Conservation (phyloP, 2,329 filamentous ascomycete genomes). For the Colletotrichum abscissum region DNA sequence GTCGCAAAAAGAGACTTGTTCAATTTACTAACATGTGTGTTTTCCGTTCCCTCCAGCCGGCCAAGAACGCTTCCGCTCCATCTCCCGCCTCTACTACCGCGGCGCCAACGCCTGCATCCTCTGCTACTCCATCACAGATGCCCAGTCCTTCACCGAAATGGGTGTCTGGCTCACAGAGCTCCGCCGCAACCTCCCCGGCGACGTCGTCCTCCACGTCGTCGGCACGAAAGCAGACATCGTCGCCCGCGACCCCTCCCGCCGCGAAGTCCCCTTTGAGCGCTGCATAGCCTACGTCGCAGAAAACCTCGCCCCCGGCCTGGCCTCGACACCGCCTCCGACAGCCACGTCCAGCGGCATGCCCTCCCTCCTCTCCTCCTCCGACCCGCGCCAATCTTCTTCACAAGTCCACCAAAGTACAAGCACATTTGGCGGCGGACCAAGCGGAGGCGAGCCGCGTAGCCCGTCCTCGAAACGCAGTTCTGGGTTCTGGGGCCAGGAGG, state of each 20-base stretch:
- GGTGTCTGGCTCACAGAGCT: slow-evolving; percentile 90
- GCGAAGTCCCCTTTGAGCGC: slow-evolving; percentile 92
- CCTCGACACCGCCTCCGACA: slow-evolving; percentile 75
- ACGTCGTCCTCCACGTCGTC: slow-evolving; percentile 92
- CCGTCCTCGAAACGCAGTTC: slow-evolving; percentile 75
- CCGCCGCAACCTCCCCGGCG: slow-evolving; percentile 78
- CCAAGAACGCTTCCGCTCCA: slow-evolving; percentile 94
- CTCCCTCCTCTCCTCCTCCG: slow-evolving; percentile 40
- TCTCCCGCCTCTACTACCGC: slow-evolving; percentile 95
- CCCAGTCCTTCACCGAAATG: slow-evolving; percentile 89
- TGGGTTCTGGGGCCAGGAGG: slow-evolving; percentile 90
- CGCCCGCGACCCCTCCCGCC: slow-evolving; percentile 79
- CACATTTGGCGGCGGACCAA: slow-evolving; percentile 50
- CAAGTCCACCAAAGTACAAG: slow-evolving; percentile 29
- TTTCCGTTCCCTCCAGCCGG: slow-evolving; percentile 64
- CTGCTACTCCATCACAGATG: slow-evolving; percentile 94
- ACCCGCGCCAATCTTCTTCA: slow-evolving; percentile 34
- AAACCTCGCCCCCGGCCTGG: slow-evolving; percentile 80
- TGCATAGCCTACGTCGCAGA: slow-evolving; percentile 97
- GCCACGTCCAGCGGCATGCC: slow-evolving; percentile 55
- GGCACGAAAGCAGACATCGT: slow-evolving; percentile 95
- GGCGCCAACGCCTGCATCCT: slow-evolving; percentile 94
- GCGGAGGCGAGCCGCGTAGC: slow-evolving; percentile 65
- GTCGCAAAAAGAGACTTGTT: not conserved
- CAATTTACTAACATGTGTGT: not conserved